Evolutionary conservation across 305 asterid species (phyloP).

Genomic region (Rubia tinctorum): DNA sequence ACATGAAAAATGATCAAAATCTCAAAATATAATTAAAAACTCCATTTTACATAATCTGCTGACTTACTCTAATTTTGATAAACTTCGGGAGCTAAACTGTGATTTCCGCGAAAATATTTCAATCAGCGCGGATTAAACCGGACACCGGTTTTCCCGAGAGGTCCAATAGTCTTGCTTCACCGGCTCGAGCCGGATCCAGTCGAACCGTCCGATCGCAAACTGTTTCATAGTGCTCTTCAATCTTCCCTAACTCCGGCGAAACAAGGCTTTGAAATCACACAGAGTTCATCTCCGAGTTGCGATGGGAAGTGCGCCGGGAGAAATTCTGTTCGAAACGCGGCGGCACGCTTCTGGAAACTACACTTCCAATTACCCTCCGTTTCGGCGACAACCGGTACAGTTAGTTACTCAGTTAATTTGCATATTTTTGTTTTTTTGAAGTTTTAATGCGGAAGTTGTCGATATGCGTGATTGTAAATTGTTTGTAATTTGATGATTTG

Average conservation of each 20-base stretch:
- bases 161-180: background rate
- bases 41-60: no score
- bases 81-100: no score
- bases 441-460: background rate
- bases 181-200: background rate
- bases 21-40: no score
- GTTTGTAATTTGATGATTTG: slow-evolving; percentile 17
- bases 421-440: background rate
- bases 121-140: background rate
- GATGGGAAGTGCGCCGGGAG: slow-evolving; percentile 45
- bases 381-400: slow-evolving; percentile 41
- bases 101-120: background rate
- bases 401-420: slow-evolving; percentile 13
- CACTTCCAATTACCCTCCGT: slow-evolving; percentile 77
- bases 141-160: background rate
- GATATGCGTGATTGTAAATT: background rate
- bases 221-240: background rate
- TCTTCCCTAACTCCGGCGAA: slow-evolving; percentile 18
- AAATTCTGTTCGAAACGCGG: slow-evolving; percentile 65
- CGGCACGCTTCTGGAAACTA: slow-evolving; percentile 78
- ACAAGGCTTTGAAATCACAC: slow-evolving; percentile 39
- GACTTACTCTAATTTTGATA: no score
- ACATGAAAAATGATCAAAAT: no score
- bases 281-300: slow-evolving; percentile 17
- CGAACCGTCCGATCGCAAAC: slow-evolving; percentile 10